Evolutionary conservation across 1,284 basidiomycete species (phyloP), one percentile per base, ranked within the genome.

Genomic region (Heterobasidion irregulare): DNA sequence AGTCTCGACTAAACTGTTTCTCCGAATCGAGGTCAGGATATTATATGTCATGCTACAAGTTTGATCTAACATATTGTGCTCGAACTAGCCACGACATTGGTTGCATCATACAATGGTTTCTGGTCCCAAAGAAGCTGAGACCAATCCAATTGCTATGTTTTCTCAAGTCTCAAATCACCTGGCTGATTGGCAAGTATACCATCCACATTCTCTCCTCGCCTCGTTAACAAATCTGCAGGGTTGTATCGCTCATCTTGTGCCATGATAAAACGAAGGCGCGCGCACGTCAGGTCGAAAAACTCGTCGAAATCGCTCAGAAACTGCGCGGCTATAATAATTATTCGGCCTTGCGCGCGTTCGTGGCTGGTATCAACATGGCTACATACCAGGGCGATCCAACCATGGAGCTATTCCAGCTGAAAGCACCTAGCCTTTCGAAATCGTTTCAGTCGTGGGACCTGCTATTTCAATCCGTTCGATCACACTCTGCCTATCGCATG

Each of bases 331-430:
- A 86, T 46, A 88, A 90, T 65, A 92, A 92, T 62, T 92, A 92
- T 65, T 89, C 88, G 8, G 89, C 83, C 1, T 67, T 91, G 56
- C 86, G 89, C 18, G 87, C 89, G 5, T 82, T 92, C 62, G 82
- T 92, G 16, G 88, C 88, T 36, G 89, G 89, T n/a, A 89, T 92
- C 67, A 88, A 89, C 62, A 82, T 78, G 59, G 79, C 86, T 0
- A 84, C 82, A 2, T 86, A 80, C 61, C 72, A 80, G 43, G 86
- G 83, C 15, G 88, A 90, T 63, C 78, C 79, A 58, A 81, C 85
- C 1, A 82, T 88, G 75, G 82, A 84, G 57, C 68, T 77, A 47
- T 85, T 89, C 67, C 83, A 80, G 65, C 61, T 72, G 8, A 84
- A 77, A 65, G 77, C 76, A 9, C 77, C 80, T 12, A 79, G 83